Conservation (phyloP, 2,329 filamentous ascomycete genomes). For the Zymoseptoria brevis region DNA sequence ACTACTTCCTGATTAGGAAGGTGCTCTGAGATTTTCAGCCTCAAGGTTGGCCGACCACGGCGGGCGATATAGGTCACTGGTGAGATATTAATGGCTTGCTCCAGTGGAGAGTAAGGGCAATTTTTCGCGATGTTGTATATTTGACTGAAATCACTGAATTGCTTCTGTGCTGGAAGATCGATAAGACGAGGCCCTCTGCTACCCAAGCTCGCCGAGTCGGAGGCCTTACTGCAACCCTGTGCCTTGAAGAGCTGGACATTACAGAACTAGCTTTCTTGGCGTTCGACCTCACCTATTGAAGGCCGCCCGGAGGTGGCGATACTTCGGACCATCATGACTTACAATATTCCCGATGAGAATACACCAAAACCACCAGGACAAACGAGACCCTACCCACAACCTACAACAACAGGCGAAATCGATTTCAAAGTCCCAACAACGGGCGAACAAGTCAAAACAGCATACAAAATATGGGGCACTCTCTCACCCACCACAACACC, state of each 20-base stretch:
- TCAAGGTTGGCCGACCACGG: neutral
- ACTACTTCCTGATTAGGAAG: neutral
- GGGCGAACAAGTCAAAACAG: slow-evolving; percentile 29
- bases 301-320: neutral
- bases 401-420: slow-evolving; percentile 6
- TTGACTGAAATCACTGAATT: neutral
- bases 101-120: neutral
- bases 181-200: neutral
- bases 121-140: neutral
- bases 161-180: neutral
- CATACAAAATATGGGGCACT: slow-evolving; percentile 33
- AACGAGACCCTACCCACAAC: slow-evolving; percentile 2
- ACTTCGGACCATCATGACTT: slow-evolving; percentile 1
- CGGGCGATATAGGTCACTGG: neutral
- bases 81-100: neutral
- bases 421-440: slow-evolving; percentile 13
- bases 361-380: slow-evolving; percentile 9
- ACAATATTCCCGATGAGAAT: slow-evolving; percentile 8
- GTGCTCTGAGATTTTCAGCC: neutral
- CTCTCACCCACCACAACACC: slow-evolving; percentile 21
- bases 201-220: neutral
- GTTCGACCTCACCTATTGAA: neutral
- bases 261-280: neutral
- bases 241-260: neutral
- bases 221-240: neutral